Evolutionary conservation across 768 basidiomycete species (phyloP), one percentile per base, ranked within the genome.

Genomic region (Termitomyces sp.): DNA sequence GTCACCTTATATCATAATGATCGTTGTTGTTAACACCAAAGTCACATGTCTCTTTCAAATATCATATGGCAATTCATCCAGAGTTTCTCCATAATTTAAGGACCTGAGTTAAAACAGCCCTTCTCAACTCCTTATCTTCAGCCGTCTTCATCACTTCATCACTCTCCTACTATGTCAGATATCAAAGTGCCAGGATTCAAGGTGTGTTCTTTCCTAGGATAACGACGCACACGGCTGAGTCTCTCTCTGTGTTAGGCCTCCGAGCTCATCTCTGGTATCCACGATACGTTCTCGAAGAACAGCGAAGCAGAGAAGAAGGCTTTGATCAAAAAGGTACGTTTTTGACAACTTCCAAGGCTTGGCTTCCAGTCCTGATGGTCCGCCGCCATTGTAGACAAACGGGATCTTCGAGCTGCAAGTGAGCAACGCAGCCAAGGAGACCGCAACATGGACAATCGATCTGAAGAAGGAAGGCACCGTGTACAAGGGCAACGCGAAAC

Each of bases 391-490:
- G 34, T 52, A 93, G 93, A 89, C 87, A 52, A 93, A 91, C 66
- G 93, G 91, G 61, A 84, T 95, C 68, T 95, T 97, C 70, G 88
- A 94, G 72, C 77, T 97, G 44, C 83, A 85, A 54, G 81, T 96
- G 64, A 84, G 86, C 70, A 93, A 94, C 68, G 79, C 73, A 31
- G 77, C 81, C 16, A 88, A 88, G 59, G 78, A 89, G 72, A 85
- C 85, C 61, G 89, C 77, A 20, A 80, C 80, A 47, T 97, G 93
- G 93, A 95, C 93, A 7, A 92, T 98, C 65, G 95, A 98, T 78
- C 68, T 96, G 69, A 97, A 98, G 83, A 88, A 88, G 75, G 79
- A 81, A 15, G 92, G 90, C 12, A 74, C 79, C 22, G 81, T 95
- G 30, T 87, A 85, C 80, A 87, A 88, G 73, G 93, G 93, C 42